Evolutionary conservation across 2,329 filamentous ascomycete species (phyloP).

Genomic region (Fusarium sp.): DNA sequence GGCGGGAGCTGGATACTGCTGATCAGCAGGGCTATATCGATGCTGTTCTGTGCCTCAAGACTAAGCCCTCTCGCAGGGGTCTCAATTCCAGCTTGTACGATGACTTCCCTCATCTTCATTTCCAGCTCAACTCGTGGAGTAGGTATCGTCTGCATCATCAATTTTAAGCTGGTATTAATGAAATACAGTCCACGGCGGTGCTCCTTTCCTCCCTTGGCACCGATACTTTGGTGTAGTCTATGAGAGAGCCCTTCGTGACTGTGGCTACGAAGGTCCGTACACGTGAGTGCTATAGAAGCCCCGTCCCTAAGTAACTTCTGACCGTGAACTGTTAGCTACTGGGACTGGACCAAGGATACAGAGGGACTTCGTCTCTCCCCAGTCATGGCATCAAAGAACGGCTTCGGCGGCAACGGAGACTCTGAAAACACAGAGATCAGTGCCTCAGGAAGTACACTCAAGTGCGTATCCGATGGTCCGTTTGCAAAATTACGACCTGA

Average conservation of each 20-base stretch:
- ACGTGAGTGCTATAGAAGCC: background rate
- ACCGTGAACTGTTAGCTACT: background rate
- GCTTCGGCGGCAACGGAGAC: background rate
- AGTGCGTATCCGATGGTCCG: background rate
- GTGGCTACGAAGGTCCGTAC: background rate
- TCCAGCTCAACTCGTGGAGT: background rate
- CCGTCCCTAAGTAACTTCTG: rapidly evolving
- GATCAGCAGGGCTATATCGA: constrained; percentile 5
- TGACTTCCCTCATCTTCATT: constrained; percentile 8
- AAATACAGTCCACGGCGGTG: background rate
- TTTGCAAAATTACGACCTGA: background rate
- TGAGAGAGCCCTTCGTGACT: background rate
- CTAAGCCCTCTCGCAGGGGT: constrained; percentile 8
- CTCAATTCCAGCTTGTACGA: constrained; percentile 5
- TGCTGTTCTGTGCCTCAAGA: constrained; percentile 10
- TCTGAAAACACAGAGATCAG: background rate
- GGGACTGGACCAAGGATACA: constrained; percentile 1
- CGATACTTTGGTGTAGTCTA: background rate
- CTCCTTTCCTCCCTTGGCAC: constrained; percentile 17
- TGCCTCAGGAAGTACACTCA: background rate
- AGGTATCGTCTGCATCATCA: rapidly evolving
- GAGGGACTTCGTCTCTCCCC: background rate
- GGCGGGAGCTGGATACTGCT: background rate
- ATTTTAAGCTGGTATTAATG: rapidly evolving
- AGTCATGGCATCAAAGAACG: background rate